These are phyloP conservation scores for Coffea canephora DNA, from an alignment of 257 asterid genomes.

Conservation along the genomic window DNA sequence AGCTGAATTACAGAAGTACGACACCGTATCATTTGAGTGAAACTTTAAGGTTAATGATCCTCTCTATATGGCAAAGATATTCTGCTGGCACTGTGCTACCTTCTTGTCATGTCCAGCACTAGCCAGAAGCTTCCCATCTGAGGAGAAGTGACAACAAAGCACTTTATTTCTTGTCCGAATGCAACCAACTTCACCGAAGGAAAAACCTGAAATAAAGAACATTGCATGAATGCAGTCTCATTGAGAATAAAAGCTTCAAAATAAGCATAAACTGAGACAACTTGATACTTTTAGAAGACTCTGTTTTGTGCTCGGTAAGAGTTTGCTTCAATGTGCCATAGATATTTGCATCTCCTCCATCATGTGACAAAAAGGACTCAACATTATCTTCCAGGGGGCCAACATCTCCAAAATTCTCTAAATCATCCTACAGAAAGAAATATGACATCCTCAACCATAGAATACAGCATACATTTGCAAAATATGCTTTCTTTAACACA, in stretches of 20 bases:
- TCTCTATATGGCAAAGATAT: neutral
- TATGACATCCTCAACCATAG: neutral
- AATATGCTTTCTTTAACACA: neutral
- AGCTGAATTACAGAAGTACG: neutral
- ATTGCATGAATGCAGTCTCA: constrained; percentile 6
- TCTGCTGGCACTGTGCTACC: constrained; percentile 37
- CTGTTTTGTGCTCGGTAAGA: constrained; percentile 37
- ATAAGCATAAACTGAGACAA: constrained; percentile 5
- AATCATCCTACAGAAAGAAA: constrained; percentile 65
- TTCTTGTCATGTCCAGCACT: constrained; percentile 97
- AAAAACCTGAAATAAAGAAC: constrained; percentile 34
- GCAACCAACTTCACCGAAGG: constrained; percentile 89
- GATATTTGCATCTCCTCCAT: constrained; percentile 87
- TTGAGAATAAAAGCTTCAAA: constrained; percentile 1
- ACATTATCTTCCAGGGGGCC: constrained; percentile 90
- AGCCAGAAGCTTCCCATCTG: constrained; percentile 93
- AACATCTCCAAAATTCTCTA: constrained; percentile 89
- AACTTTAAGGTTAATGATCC: neutral
- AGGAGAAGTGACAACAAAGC: constrained; percentile 93
- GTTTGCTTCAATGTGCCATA: constrained; percentile 50
- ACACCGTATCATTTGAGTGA: neutral
- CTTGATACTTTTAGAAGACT: constrained; percentile 67
- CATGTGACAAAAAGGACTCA: constrained; percentile 83
- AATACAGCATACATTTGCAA: neutral
- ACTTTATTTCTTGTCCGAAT: constrained; percentile 85